phyloP scores from a whole-genome alignment of 1,139 yeast genomes.

The Taphrina populina region DNA sequence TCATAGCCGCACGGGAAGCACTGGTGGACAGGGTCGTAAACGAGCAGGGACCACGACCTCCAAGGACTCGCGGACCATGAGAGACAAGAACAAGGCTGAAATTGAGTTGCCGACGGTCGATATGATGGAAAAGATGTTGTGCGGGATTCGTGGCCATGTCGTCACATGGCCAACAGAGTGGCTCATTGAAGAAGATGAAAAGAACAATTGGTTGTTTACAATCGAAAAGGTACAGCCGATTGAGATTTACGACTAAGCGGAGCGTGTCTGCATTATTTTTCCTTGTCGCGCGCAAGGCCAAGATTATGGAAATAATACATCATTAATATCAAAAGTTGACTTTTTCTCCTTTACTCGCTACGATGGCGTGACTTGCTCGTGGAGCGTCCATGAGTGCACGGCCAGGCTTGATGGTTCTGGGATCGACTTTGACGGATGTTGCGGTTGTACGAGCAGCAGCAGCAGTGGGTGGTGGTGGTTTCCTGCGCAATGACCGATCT shows the following conservation, averaged over 20 bases:
- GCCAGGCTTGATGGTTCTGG: conserved; percentile 61
- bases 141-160: conserved; percentile 80
- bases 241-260: conserved; percentile 79
- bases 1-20: conserved; percentile 1
- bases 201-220: conserved; percentile 82
- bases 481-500: conserved; percentile 80
- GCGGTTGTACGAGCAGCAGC: conserved; percentile 26
- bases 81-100: conserved; percentile 19
- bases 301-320: too few species aligned
- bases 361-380: conserved; percentile 87
- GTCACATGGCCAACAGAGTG: conserved; percentile 90
- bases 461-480: conserved; percentile 46
- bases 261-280: background rate
- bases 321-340: conserved; percentile 52
- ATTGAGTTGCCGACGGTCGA: conserved; percentile 62
- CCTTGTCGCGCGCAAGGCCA: too few species aligned
- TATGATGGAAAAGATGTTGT: conserved; percentile 71
- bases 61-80: background rate
- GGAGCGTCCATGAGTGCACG: conserved; percentile 85
- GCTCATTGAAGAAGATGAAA: conserved; percentile 78
- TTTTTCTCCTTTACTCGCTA: conserved; percentile 87
- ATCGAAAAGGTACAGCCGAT: conserved; percentile 93
- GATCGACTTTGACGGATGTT: conserved; percentile 36
- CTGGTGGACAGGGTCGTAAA: conserved; percentile 6
- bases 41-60: conserved; percentile 9